Evolutionary conservation across 257 asterid species (phyloP).

Genomic region (Capsicum pubescens): DNA sequence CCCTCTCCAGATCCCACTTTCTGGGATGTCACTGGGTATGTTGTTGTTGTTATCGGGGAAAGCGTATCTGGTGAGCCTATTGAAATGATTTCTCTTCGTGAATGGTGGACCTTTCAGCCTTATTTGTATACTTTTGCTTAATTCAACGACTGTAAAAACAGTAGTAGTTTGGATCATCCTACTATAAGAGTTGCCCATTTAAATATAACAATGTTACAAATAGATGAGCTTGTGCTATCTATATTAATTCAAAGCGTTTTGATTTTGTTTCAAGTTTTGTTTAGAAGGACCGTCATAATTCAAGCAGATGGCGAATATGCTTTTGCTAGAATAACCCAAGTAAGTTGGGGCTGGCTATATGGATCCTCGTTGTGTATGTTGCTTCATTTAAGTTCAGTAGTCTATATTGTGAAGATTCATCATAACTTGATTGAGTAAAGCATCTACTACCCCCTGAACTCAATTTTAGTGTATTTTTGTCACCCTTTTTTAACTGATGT

Average conservation of each 20-base stretch:
- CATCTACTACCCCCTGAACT: too few species aligned
- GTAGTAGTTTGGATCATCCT: neutral
- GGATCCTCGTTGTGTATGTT: neutral
- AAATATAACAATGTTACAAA: neutral
- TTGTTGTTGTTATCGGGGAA: neutral
- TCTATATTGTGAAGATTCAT: neutral
- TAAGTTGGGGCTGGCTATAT: neutral
- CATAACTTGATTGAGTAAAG: neutral
- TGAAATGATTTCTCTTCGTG: neutral
- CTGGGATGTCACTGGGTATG: too few species aligned
- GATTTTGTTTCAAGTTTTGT: conserved; percentile 15
- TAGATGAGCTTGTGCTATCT: neutral
- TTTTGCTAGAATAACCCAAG: neutral
- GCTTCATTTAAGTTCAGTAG: neutral
- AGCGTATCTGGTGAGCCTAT: neutral
- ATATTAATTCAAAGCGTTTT: neutral
- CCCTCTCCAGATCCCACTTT: too few species aligned
- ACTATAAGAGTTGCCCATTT: neutral
- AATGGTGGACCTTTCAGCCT: neutral
- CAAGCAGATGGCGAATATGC: neutral
- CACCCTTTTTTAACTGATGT: too few species aligned
- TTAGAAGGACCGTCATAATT: neutral
- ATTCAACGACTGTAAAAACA: neutral
- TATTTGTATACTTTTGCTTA: neutral
- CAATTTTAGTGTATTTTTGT: too few species aligned